Percentiles rank a stretch among this genome's conserved stretches.
phyloP scores from a whole-genome alignment of 1,284 basidiomycete genomes.

The Sporisorium sorghi region DNA sequence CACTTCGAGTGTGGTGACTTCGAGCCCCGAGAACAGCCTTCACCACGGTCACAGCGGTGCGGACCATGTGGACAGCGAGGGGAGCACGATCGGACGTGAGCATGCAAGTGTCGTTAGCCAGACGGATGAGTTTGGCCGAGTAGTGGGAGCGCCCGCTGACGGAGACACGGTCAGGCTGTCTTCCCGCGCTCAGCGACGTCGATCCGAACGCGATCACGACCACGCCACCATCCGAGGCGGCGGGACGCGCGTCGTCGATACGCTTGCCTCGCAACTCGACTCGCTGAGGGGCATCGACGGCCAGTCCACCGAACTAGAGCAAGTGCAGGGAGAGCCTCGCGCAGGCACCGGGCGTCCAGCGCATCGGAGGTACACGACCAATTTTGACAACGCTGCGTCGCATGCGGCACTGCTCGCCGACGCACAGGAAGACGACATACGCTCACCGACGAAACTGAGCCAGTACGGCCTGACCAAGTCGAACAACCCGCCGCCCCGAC shows the following conservation, averaged over 20 bases:
- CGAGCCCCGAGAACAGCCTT: constrained; percentile 35
- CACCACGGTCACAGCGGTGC: constrained; percentile 12
- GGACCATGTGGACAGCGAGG: constrained; percentile 26
- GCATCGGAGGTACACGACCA: constrained; percentile 23
- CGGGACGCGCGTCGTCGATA: constrained; percentile 28
- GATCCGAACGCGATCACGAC: neutral
- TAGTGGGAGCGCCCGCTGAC: neutral
- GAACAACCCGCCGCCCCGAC: constrained; percentile 29
- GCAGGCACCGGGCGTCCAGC: neutral
- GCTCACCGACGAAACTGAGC: constrained; percentile 24
- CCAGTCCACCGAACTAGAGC: neutral
- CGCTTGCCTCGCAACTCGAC: constrained; percentile 34
- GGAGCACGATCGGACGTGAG: constrained; percentile 20
- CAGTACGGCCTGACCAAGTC: constrained; percentile 32
- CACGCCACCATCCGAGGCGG: constrained; percentile 11
- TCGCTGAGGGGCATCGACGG: constrained; percentile 5
- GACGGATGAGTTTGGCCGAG: constrained; percentile 9
- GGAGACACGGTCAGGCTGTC: constrained; percentile 20
- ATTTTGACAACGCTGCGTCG: constrained; percentile 2
- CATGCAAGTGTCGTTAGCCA: neutral
- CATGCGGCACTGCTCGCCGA: constrained; percentile 1
- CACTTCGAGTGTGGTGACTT: constrained; percentile 22
- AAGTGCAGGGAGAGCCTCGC: neutral
- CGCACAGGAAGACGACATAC: neutral
- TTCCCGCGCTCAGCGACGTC: constrained; percentile 11